Conservation (phyloP, 2,329 filamentous ascomycete species). For the Celoporthe dispersa region DNA sequence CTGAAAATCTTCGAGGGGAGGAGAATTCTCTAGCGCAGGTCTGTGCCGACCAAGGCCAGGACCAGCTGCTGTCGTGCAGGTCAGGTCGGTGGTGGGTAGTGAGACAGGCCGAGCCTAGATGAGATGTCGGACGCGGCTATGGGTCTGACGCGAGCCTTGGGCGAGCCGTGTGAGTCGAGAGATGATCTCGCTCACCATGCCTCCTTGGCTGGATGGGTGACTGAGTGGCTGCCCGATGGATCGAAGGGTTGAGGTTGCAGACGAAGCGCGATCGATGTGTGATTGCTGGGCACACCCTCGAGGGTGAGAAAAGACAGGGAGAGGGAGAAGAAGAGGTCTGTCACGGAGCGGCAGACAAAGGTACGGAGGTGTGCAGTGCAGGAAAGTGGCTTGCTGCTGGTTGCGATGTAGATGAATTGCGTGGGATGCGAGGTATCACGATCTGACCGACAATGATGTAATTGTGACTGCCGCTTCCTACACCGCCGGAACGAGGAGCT, state of each 20-base stretch:
- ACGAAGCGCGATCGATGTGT: not conserved
- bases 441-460: slow-evolving; percentile 21
- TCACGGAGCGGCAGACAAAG: not conserved
- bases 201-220: not conserved
- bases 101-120: not conserved
- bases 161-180: slow-evolving; percentile 13
- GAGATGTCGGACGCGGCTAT: not conserved
- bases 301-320: not conserved
- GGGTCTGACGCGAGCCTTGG: slow-evolving; percentile 10
- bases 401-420: not conserved
- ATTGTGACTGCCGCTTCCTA: slow-evolving; percentile 13
- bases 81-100: not conserved
- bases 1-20: not conserved
- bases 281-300: not conserved
- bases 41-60: slow-evolving; percentile 11
- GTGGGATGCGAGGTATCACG: slow-evolving; percentile 6
- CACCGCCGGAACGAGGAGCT: slow-evolving; percentile 25
- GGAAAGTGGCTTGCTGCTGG: not conserved
- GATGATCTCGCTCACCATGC: slow-evolving; percentile 10
- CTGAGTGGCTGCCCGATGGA: not conserved
- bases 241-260: not conserved
- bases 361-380: not conserved
- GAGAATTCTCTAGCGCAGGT: not conserved
- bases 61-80: not conserved
- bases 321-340: not conserved